These are phyloP conservation scores for Gymnopilus dilepis DNA, from an alignment of 768 basidiomycete genomes.

Conservation along the genomic window DNA sequence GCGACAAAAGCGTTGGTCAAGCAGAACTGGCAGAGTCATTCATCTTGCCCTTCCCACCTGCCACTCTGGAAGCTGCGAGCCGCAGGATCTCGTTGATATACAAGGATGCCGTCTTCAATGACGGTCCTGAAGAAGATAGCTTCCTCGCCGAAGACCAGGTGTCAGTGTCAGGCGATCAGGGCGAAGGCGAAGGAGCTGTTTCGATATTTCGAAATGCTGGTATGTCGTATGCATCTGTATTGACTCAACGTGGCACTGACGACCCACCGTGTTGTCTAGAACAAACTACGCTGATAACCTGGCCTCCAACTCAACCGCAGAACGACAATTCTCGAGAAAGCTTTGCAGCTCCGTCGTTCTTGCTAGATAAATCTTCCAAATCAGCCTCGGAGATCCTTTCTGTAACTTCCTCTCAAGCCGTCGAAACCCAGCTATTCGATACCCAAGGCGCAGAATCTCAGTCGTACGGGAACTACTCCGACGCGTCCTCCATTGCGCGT, in stretches of 20 bases:
- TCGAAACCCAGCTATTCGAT: constrained; percentile 19
- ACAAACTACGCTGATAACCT: constrained; percentile 58
- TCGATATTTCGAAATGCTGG: constrained; percentile 16
- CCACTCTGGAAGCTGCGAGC: constrained; percentile 69
- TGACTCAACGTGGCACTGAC: neutral
- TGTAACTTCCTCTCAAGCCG: constrained; percentile 14
- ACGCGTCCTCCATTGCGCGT: constrained; percentile 70
- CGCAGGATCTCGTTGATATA: constrained; percentile 74
- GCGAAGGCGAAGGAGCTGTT: neutral
- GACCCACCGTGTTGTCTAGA: constrained; percentile 33
- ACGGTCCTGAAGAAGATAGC: constrained; percentile 26
- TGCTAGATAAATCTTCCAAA: constrained; percentile 29
- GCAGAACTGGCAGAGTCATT: constrained; percentile 27
- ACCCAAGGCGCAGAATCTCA: constrained; percentile 34
- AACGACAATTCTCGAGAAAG: constrained; percentile 20
- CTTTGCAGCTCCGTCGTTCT: constrained; percentile 32
- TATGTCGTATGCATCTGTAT: neutral
- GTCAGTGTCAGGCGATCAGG: constrained; percentile 20
- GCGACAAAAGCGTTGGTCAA: neutral
- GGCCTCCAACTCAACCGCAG: constrained; percentile 54
- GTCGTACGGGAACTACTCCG: constrained; percentile 58
- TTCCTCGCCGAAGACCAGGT: constrained; percentile 3
- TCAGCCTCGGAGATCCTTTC: constrained; percentile 24
- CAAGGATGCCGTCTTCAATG: constrained; percentile 71
- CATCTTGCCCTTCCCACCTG: constrained; percentile 46